A percentile compares a stretch with the other conserved stretches of the same genome.
phyloP scores from a whole-genome alignment of 1,139 yeast genomes.

The Candida glucosophila region DNA sequence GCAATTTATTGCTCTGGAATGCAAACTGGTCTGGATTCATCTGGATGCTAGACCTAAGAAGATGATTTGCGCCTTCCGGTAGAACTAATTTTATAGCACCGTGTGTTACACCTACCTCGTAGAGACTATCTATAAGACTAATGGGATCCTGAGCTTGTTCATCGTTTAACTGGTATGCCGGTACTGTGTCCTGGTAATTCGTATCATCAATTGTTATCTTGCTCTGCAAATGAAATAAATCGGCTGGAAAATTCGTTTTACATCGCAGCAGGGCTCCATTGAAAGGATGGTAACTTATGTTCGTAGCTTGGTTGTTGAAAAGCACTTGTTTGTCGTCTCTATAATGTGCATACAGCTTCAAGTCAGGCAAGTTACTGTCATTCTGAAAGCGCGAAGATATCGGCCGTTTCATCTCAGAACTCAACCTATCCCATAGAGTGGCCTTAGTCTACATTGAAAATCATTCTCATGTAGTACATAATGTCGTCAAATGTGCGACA shows the following conservation, averaged over 20 bases:
- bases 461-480: no score
- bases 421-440: no score
- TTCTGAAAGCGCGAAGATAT: slow-evolving; percentile 28
- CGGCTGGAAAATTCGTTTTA: slow-evolving; percentile 30
- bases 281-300: slow-evolving; percentile 35
- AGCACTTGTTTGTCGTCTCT: slow-evolving; percentile 12
- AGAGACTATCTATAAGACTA: slow-evolving; percentile 38
- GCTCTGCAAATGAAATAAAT: slow-evolving; percentile 22
- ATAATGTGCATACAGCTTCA: slow-evolving; percentile 14
- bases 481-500: no score
- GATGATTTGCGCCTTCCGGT: slow-evolving; percentile 29
- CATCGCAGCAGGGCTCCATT: slow-evolving; percentile 34
- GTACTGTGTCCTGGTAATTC: slow-evolving; percentile 25
- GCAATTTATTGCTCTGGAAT: slow-evolving; percentile 42
- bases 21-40: slow-evolving; percentile 38
- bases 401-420: no score
- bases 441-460: no score
- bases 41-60: slow-evolving; percentile 29
- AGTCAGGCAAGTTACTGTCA: slow-evolving; percentile 20
- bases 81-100: slow-evolving; percentile 76
- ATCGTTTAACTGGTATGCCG: slow-evolving; percentile 37
- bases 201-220: slow-evolving; percentile 16
- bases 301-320: slow-evolving; percentile 21
- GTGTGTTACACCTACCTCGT: slow-evolving; percentile 35
- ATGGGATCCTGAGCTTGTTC: slow-evolving; percentile 44